These are phyloP conservation scores for Trypanosoma mega DNA, from an alignment of 208 protist species.

Conservation along the genomic window DNA sequence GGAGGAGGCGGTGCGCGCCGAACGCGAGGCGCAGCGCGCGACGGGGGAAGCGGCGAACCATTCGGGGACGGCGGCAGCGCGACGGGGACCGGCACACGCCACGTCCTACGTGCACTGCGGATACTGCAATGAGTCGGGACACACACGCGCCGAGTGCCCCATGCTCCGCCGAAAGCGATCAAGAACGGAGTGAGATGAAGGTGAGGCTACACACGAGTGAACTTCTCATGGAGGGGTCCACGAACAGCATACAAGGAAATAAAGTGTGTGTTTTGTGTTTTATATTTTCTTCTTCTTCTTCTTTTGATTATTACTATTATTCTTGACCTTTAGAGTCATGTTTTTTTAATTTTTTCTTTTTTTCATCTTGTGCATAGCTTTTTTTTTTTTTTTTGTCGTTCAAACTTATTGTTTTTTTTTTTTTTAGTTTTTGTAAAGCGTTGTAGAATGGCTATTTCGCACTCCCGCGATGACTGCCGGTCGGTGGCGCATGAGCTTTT, in stretches of 20 bases:
- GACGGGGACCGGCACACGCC: constrained; percentile 39
- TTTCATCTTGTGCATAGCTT: too few relatives aligned
- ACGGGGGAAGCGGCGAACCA: constrained; percentile 24
- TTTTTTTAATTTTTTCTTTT: too few relatives aligned
- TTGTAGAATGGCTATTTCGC: neutral
- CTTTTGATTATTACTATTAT: too few relatives aligned
- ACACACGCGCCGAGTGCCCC: constrained; percentile 70
- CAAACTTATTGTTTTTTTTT: neutral
- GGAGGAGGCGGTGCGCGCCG: constrained; percentile 31
- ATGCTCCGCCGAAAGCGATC: constrained; percentile 63
- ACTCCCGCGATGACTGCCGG: neutral
- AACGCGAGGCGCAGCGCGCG: constrained; percentile 41
- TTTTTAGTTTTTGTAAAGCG: neutral
- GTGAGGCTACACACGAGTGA: too few relatives aligned
- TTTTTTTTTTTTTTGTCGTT: constrained; percentile 3
- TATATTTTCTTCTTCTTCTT: too few relatives aligned
- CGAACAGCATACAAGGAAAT: too few relatives aligned
- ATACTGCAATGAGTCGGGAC: constrained; percentile 82
- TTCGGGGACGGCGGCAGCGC: constrained; percentile 1
- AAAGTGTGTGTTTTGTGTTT: too few relatives aligned
- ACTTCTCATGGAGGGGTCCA: too few relatives aligned
- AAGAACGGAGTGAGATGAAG: constrained; percentile 27
- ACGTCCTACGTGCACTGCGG: constrained; percentile 72
- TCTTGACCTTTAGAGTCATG: too few relatives aligned
- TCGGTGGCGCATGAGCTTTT: constrained; percentile 31